Evolutionary conservation across 2,329 filamentous ascomycete genomes (phyloP).

Genomic region (Stromatinia cepivora): DNA sequence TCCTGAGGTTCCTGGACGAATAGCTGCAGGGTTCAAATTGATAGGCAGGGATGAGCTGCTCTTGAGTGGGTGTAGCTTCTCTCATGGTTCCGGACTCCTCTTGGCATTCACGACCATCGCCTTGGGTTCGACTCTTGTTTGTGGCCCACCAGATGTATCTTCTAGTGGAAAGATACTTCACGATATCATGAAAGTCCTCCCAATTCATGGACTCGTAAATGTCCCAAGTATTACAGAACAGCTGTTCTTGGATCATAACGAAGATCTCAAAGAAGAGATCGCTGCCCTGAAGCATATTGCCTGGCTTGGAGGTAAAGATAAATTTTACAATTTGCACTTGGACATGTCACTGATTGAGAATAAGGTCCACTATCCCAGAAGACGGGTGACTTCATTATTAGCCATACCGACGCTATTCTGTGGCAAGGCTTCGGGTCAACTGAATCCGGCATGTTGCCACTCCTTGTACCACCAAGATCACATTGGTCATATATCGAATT

Average conservation of each 20-base stretch:
- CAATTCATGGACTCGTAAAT: constrained; percentile 29
- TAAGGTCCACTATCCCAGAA: constrained; percentile 16
- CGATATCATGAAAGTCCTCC: constrained; percentile 32
- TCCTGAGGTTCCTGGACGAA: constrained; percentile 14
- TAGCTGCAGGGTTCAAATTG: neutral
- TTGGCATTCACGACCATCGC: constrained; percentile 12
- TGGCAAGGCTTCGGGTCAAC: constrained; percentile 31
- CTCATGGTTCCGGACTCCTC: constrained; percentile 30
- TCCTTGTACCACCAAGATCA: constrained; percentile 32
- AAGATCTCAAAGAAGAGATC: constrained; percentile 26
- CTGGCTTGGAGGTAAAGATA: constrained; percentile 32
- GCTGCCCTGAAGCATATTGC: constrained; percentile 25
- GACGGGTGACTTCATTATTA: neutral
- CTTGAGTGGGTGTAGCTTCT: constrained; percentile 23
- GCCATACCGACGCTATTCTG: neutral
- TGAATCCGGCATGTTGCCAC: constrained; percentile 35
- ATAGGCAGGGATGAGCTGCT: neutral
- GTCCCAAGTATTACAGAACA: constrained; percentile 27
- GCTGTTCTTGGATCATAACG: constrained; percentile 26
- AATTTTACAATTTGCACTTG: neutral
- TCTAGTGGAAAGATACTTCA: constrained; percentile 26
- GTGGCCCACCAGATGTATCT: constrained; percentile 23
- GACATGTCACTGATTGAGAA: neutral
- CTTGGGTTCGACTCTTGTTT: constrained; percentile 20
- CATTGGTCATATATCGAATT: constrained; percentile 42